A percentile compares a stretch with the other conserved stretches of the same genome.
phyloP scores from a whole-genome alignment of 352 stramenopile genomes.

The Paralagenidium karlingii region DNA sequence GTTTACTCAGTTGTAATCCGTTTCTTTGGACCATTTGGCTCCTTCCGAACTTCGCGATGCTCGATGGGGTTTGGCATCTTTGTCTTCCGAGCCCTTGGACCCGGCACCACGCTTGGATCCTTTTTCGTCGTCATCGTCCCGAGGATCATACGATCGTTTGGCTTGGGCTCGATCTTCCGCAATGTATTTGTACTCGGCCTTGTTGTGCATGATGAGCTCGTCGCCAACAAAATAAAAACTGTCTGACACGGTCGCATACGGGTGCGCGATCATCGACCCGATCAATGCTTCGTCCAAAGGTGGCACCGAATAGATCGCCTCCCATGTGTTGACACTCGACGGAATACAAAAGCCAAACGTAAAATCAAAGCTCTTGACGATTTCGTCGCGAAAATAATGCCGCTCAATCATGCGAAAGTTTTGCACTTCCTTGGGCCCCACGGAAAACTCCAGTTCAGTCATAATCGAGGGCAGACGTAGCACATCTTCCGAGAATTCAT shows the following conservation, averaged over 20 bases:
- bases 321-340: conserved; percentile 92
- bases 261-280: conserved; percentile 88
- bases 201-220: conserved; percentile 96
- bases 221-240: conserved; percentile 95
- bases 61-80: conserved; percentile 21
- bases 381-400: conserved; percentile 92
- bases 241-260: conserved; percentile 90
- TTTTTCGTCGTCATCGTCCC: conserved; percentile 66
- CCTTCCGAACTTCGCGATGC: too few species aligned
- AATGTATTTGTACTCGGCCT: conserved; percentile 91
- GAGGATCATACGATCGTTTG: conserved; percentile 86
- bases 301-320: conserved; percentile 90
- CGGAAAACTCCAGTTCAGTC: conserved; percentile 88
- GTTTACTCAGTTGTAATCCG: conserved; percentile 83
- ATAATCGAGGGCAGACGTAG: conserved; percentile 82
- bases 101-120: conserved; percentile 41
- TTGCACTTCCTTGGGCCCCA: conserved; percentile 82
- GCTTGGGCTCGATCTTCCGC: conserved; percentile 81
- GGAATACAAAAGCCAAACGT: conserved; percentile 96
- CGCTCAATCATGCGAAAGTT: conserved; percentile 94
- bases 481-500: conserved; percentile 91
- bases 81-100: conserved; percentile 34
- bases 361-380: conserved; percentile 94
- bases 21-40: conserved; percentile 85
- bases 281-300: conserved; percentile 90